Evolutionary conservation across 495 filamentous ascomycete genomes (phyloP).

Genomic region (Geopyxis carbonaria): DNA sequence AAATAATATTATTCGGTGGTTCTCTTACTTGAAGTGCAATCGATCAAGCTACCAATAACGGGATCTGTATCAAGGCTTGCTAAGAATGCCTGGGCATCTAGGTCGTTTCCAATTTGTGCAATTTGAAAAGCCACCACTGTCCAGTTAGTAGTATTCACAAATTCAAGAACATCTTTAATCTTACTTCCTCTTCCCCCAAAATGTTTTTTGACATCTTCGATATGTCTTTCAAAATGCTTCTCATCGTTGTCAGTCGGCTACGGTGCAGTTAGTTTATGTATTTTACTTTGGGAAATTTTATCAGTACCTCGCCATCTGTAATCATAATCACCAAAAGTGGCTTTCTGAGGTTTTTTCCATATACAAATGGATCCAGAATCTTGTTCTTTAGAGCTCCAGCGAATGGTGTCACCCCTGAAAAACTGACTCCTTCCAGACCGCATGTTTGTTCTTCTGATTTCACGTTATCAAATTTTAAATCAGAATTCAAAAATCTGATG

Average conservation of each 20-base stretch:
- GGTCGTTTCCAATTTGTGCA: slow-evolving; percentile 56
- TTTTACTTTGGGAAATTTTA: no score
- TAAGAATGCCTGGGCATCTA: slow-evolving; percentile 47
- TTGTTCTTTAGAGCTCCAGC: slow-evolving; percentile 44
- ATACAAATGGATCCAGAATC: slow-evolving; percentile 43
- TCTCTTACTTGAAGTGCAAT: slow-evolving; percentile 55
- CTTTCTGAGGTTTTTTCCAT: slow-evolving; percentile 41
- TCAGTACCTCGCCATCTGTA: slow-evolving; percentile 44
- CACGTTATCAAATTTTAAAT: slow-evolving; percentile 36
- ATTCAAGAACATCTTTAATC: no score
- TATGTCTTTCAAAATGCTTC: no score
- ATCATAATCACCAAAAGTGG: slow-evolving; percentile 53
- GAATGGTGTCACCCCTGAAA: slow-evolving; percentile 51
- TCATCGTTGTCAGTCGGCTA: no score
- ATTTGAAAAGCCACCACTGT: slow-evolving; percentile 46
- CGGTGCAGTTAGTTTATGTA: no score
- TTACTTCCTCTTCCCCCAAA: no score
- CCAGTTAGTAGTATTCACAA: no score
- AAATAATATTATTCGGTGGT: neutral
- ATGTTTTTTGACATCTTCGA: no score
- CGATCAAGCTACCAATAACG: slow-evolving; percentile 42
- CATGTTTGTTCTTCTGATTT: slow-evolving; percentile 41
- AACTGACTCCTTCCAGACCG: slow-evolving; percentile 39
- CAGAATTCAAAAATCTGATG: slow-evolving; percentile 54
- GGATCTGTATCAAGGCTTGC: slow-evolving; percentile 46